Evolutionary conservation across 2,329 filamentous ascomycete species (phyloP).

Genomic region (Conoideocrella luteorostrata): DNA sequence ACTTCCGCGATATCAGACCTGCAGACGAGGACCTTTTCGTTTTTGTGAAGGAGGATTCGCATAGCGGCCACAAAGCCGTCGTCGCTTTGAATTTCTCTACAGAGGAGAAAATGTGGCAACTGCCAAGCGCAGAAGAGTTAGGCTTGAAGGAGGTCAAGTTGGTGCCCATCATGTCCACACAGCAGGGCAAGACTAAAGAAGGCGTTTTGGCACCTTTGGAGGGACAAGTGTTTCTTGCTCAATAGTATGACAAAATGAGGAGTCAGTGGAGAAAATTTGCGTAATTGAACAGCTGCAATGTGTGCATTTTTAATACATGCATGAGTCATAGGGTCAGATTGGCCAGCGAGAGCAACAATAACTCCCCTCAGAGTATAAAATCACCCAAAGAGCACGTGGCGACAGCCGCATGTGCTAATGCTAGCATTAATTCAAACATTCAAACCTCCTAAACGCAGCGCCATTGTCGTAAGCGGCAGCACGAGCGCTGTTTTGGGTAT

Average conservation of each 20-base stretch:
- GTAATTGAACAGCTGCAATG: too few species aligned
- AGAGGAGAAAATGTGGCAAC: slow-evolving; percentile 19
- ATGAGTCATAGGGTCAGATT: too few species aligned
- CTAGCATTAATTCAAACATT: too few species aligned
- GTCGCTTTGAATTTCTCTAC: slow-evolving; percentile 27
- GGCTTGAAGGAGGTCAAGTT: slow-evolving; percentile 14
- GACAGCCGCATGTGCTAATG: too few species aligned
- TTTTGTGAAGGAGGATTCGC: slow-evolving; percentile 24
- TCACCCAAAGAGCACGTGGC: too few species aligned
- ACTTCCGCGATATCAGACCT: slow-evolving; percentile 20
- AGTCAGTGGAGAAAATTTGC: background rate
- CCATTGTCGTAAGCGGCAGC: too few species aligned
- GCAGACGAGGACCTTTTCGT: slow-evolving; percentile 20
- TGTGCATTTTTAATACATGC: too few species aligned
- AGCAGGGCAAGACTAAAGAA: slow-evolving; percentile 13
- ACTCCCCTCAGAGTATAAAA: too few species aligned
- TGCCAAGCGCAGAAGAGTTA: slow-evolving; percentile 17
- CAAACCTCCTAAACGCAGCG: too few species aligned
- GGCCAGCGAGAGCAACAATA: too few species aligned
- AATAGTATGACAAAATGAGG: background rate
- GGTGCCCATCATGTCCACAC: slow-evolving; percentile 22
- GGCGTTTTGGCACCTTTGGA: slow-evolving; percentile 22
- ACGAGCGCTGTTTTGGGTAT: too few species aligned
- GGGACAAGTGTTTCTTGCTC: slow-evolving; percentile 21
- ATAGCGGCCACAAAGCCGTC: slow-evolving; percentile 16